These are phyloP conservation scores for Lipomyces orientalis DNA, from an alignment of 805 yeast genomes.

Conservation along the genomic window DNA sequence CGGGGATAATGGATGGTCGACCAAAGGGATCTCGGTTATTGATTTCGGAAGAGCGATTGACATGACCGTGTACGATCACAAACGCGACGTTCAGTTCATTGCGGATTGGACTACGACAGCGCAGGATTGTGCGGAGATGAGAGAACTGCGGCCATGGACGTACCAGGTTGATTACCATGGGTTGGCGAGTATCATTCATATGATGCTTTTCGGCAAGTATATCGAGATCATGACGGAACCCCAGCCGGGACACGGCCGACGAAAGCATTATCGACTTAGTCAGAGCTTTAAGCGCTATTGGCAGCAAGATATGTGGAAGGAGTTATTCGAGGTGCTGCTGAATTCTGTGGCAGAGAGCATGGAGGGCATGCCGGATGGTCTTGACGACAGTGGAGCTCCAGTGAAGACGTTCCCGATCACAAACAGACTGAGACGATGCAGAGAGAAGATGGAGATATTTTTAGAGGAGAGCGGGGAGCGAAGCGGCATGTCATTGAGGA, in stretches of 20 bases:
- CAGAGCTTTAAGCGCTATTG: constrained; percentile 71
- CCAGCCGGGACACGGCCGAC: constrained; percentile 16
- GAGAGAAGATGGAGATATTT: constrained; percentile 53
- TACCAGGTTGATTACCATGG: constrained; percentile 87
- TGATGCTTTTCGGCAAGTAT: constrained; percentile 70
- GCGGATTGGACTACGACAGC: constrained; percentile 66
- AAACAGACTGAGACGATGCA: constrained; percentile 45
- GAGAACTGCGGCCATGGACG: constrained; percentile 66
- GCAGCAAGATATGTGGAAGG: constrained; percentile 74
- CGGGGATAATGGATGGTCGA: constrained; percentile 55
- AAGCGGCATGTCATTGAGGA: constrained; percentile 37
- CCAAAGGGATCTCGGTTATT: constrained; percentile 65
- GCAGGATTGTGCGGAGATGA: constrained; percentile 77
- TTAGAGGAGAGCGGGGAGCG: constrained; percentile 43
- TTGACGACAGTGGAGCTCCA: constrained; percentile 28
- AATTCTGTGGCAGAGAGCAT: constrained; percentile 55
- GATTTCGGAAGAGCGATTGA: constrained; percentile 87
- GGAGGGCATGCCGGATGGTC: neutral
- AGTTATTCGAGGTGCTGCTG: constrained; percentile 65
- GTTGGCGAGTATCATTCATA: constrained; percentile 73
- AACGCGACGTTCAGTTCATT: constrained; percentile 55
- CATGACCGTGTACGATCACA: constrained; percentile 56
- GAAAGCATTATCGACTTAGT: constrained; percentile 46
- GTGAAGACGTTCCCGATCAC: constrained; percentile 51
- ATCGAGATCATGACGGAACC: constrained; percentile 49